Base-by-base conservation (phyloP, 495 filamentous ascomycete species). In the Trichocladium uniseriatum region DNA sequence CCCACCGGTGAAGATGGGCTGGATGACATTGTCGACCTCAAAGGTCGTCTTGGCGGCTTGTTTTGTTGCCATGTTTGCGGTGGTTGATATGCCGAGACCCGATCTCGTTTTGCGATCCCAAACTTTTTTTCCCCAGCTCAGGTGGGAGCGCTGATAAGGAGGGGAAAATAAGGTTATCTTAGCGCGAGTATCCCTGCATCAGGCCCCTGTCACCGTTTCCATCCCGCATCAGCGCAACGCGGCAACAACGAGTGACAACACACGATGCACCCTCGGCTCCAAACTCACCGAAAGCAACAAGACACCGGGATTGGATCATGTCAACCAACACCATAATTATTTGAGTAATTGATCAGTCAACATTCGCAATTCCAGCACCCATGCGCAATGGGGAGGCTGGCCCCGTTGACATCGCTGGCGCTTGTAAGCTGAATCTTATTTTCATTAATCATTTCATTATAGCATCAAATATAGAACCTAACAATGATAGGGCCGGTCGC, bases 1-100 rank as follows among this genome's bases (percentile, higher is more conserved):
- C 41, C 92, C 92, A 48, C 92, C 91, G 24, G 90, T 94, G 65
- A 91, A 95, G 38, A 96, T 89, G 31, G 92, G 94, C 56, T 89
- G 87, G 38, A 99, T 87, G 20, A 84, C 81, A 51, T 82, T 79
- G 52, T 72, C 73, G 45, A 83, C 77, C 64, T 90, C 84, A 63
- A 95, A 99, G 35, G 94, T 94, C 20, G 89, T 96, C 73, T 87
- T 75, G 46, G 72, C 64, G 15, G 73, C 59, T 27, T 67, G 59
- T 66, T 70, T 69, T 32, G 60, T 72, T 22, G 76, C 75, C 76
- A 79, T 79, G 38, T 34, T 27, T 42, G 53, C 20, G 46, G 42
- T 34, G 38, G 31, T 20, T 45, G 45, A 35, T 49, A n/a, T 38
- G 40, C 46, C 37, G 45, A 39, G 27, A 9, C 4, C 24, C 24